Evolutionary conservation across 176 grass and related monocot species (phyloP), one percentile per base, ranked within the genome.

Genomic region (Cocos nucifera): DNA sequence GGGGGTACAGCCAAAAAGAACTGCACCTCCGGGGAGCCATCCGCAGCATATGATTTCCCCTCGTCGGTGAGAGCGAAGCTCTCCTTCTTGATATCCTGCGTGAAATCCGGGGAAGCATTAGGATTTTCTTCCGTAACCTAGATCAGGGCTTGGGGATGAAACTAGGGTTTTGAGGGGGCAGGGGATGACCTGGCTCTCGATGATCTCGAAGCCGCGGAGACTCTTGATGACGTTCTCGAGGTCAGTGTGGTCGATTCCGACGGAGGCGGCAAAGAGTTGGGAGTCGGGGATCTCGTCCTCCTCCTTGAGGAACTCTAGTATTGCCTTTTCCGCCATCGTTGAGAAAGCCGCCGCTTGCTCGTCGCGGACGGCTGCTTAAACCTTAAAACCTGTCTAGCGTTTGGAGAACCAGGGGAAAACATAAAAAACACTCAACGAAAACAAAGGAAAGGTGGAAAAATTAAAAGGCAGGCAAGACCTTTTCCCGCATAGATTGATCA

Each of bases 151-250:
- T 66, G 19, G n/a, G 14, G 35, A 44, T 44, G 35, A 44, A 44
- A 6, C 35, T 44, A 44, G 10, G 35, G 35, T 14, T 44, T 44
- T 44, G 35, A 44, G 9, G 35, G 35, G 2, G 9, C 35, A 6
- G 35, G 10, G 35, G 35, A 51, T 64, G 19, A 80, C 77, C 77
- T 68, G 61, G 2, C 70, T 62, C 21, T 92, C 76, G 15, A 98
- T 77, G 72, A 98, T 92, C 64, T 77, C 66, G 71, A 98, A 86
- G 22, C 87, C 88, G 35, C 67, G 66, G 67, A 98, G 93, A 18
- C 88, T 75, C 81, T 92, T 98, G 76, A 98, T 83, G 61, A 98
- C 70, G 64, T 82, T 74, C 76, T 83, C 84, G 49, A 98, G 63
- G 23, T 92, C 81, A 16, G 24, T 67, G 79, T 98, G 93, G 26